Percentiles rank a stretch among this genome's conserved stretches.
These are phyloP conservation scores for Cladosporium sp. DNA, from an alignment of 2,329 filamentous ascomycete genomes.

Conservation along the genomic window DNA sequence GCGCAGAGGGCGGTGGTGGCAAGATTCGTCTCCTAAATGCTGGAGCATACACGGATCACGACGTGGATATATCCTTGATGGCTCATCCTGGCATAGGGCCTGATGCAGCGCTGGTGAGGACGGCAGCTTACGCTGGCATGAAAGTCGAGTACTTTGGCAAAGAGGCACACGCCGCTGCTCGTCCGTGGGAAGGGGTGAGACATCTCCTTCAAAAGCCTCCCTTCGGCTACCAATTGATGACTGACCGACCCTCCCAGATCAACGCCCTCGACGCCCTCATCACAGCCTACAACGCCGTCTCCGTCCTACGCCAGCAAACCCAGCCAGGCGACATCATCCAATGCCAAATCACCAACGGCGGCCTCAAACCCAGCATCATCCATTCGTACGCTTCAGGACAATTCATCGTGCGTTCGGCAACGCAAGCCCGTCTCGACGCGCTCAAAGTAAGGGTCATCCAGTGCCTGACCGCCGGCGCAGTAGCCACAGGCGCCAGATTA, in stretches of 20 bases:
- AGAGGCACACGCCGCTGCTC: conserved; percentile 40
- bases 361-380: conserved; percentile 40
- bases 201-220: too few relatives aligned
- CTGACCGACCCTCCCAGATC: conserved; percentile 22
- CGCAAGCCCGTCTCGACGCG: conserved; percentile 31
- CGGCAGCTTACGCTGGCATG: conserved; percentile 53
- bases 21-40: conserved; percentile 49
- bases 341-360: conserved; percentile 33
- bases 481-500: conserved; percentile 32
- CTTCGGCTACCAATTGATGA: too few relatives aligned
- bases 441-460: conserved; percentile 35
- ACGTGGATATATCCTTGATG: conserved; percentile 37
- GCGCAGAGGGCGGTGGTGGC: conserved; percentile 39
- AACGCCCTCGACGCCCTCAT: conserved; percentile 39
- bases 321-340: conserved; percentile 43
- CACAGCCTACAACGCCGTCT: conserved; percentile 36
- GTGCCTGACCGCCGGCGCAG: conserved; percentile 52
- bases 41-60: conserved; percentile 44
- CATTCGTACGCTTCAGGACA: conserved; percentile 41
- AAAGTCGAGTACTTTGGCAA: conserved; percentile 52
- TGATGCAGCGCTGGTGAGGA: conserved; percentile 53
- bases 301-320: conserved; percentile 42
- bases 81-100: conserved; percentile 39
- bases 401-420: conserved; percentile 40
- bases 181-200: conserved; percentile 34